Evolutionary conservation across 148 eudicot genomes (phyloP).

Genomic region (Camellia japonica): DNA sequence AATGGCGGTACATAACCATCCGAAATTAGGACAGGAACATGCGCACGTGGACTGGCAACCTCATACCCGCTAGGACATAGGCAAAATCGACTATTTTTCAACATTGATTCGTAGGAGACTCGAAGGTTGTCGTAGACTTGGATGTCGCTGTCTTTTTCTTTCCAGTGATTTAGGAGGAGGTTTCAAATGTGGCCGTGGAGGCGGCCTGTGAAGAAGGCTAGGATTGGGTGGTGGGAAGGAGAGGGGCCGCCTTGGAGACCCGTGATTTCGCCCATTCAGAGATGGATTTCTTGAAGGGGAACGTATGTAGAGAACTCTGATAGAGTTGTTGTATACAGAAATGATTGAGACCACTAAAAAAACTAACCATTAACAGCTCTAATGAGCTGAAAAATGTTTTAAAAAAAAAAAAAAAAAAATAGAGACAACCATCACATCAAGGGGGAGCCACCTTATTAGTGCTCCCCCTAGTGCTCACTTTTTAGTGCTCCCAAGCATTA

Average conservation of each 20-base stretch:
- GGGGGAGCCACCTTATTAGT: no score
- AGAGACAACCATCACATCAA: no score
- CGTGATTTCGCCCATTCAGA: slow-evolving; percentile 36
- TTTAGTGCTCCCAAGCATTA: no score
- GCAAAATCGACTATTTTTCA: slow-evolving; percentile 45
- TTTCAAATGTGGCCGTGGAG: slow-evolving; percentile 54
- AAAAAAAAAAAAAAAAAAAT: no score
- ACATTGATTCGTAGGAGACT: slow-evolving; percentile 30
- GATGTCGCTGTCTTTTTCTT: slow-evolving; percentile 38
- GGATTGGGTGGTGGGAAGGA: slow-evolving; percentile 34
- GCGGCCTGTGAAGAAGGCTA: slow-evolving; percentile 62
- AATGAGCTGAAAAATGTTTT: no score
- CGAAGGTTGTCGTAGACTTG: slow-evolving; percentile 41
- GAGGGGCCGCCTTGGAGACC: slow-evolving; percentile 39
- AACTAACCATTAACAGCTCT: no score
- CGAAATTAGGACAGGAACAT: slow-evolving; percentile 56
- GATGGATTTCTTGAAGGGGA: slow-evolving; percentile 58
- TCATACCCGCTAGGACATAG: slow-evolving; percentile 70
- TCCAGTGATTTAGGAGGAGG: slow-evolving; percentile 44
- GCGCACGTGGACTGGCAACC: slow-evolving; percentile 65
- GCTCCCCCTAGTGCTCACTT: no score
- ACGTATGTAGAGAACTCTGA: slow-evolving; percentile 57
- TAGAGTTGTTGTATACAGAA: no score
- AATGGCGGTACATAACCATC: slow-evolving; percentile 43
- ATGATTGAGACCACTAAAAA: no score